These are phyloP conservation scores for Phytophthora megakarya DNA, from an alignment of 352 stramenopile species.

Conservation along the genomic window DNA sequence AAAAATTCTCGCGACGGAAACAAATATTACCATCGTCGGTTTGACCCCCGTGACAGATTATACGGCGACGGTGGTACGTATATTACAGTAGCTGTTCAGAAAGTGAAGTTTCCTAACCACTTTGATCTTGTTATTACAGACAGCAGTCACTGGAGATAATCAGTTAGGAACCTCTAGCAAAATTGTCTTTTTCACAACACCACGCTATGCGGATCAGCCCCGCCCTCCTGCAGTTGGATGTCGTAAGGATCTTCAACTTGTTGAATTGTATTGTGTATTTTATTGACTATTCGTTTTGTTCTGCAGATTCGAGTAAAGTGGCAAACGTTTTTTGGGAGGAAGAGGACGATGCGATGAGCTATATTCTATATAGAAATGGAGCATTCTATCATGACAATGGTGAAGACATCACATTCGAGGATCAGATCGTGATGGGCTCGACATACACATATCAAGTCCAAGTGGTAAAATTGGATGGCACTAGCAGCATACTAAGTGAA, in stretches of 20 bases:
- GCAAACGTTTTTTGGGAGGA: slow-evolving; percentile 43
- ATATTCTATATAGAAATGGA: slow-evolving; percentile 48
- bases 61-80: slow-evolving; percentile 53
- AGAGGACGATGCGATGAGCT: slow-evolving; percentile 30
- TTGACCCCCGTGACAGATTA: slow-evolving; percentile 43
- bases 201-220: slow-evolving; percentile 40
- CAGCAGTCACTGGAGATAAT: slow-evolving; percentile 34
- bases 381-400: slow-evolving; percentile 29
- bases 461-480: slow-evolving; percentile 28
- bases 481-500: slow-evolving; percentile 37
- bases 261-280: neutral
- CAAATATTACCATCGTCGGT: slow-evolving; percentile 28
- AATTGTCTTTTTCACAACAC: slow-evolving; percentile 48
- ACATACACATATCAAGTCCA: slow-evolving; percentile 52
- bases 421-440: slow-evolving; percentile 31
- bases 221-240: slow-evolving; percentile 51
- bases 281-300: neutral
- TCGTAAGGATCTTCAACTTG: slow-evolving; percentile 37
- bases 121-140: slow-evolving; percentile 22
- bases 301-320: slow-evolving; percentile 37
- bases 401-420: slow-evolving; percentile 43
- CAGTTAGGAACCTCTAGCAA: slow-evolving; percentile 41
- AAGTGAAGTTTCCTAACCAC: neutral
- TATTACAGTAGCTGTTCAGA: neutral
- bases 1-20: slow-evolving; percentile 21